A percentile compares a stretch with the other conserved stretches of the same genome.
phyloP scores from a whole-genome alignment of 352 stramenopile genomes.

The Hyaloperonospora brassicae region DNA sequence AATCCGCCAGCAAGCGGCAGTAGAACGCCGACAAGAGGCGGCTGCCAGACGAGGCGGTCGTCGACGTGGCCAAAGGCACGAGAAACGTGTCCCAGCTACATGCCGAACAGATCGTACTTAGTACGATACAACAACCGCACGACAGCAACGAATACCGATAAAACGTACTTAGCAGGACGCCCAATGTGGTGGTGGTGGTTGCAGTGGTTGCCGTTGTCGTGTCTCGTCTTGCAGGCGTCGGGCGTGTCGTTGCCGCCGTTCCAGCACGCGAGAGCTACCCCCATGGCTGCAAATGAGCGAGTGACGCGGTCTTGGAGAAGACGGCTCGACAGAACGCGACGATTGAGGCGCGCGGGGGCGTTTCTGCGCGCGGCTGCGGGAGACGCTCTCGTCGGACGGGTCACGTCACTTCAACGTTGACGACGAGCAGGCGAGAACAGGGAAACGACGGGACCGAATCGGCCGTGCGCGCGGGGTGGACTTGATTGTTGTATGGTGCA shows the following conservation, averaged over 20 bases:
- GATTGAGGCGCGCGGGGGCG: constrained; percentile 19
- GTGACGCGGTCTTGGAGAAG: constrained; percentile 16
- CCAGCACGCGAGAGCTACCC: constrained; percentile 54
- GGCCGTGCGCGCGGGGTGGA: not conserved
- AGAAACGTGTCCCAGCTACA: constrained; percentile 37
- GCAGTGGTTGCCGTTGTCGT: not conserved
- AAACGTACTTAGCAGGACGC: constrained; percentile 24
- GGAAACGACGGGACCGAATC: constrained; percentile 6
- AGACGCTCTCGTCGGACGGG: too few species aligned
- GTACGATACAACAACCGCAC: too few species aligned
- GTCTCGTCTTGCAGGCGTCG: constrained; percentile 15
- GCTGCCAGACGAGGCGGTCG: constrained; percentile 55
- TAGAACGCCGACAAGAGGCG: constrained; percentile 76
- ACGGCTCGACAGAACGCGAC: not conserved
- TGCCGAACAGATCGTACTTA: constrained; percentile 8
- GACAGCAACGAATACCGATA: not conserved
- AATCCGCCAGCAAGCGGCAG: constrained; percentile 62
- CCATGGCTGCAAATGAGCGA: constrained; percentile 33
- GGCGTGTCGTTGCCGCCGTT: constrained; percentile 13
- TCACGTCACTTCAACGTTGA: constrained; percentile 25
- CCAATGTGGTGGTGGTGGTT: constrained; percentile 20
- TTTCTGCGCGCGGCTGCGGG: too few species aligned
- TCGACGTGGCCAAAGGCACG: constrained; percentile 34
- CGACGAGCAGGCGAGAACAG: constrained; percentile 10
- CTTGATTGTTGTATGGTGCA: not conserved